phyloP scores from a whole-genome alignment of 2,329 filamentous ascomycete species.

The Escovopsis weberi region DNA sequence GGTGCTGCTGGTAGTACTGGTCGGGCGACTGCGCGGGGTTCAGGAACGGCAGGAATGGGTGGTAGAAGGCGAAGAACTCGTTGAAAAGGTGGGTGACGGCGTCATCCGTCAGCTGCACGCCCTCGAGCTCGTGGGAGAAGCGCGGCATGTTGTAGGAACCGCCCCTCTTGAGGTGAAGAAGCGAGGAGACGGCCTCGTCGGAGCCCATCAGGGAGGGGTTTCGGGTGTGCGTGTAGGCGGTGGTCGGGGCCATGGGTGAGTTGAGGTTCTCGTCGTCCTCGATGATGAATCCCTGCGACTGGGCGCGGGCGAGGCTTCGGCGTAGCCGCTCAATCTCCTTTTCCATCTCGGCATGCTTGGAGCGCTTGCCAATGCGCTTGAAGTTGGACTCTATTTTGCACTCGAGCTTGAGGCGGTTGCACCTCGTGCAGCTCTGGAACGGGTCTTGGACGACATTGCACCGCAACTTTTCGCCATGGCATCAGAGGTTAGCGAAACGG shows the following conservation, averaged over 20 bases:
- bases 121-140: conserved; percentile 47
- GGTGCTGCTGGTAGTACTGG: conserved; percentile 61
- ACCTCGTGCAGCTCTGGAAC: conserved; percentile 63
- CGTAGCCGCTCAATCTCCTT: conserved; percentile 61
- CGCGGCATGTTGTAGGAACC: conserved; percentile 46
- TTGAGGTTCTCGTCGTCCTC: conserved; percentile 44
- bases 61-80: conserved; percentile 63
- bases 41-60: conserved; percentile 65
- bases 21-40: conserved; percentile 53
- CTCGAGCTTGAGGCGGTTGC: conserved; percentile 62
- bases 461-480: conserved; percentile 41
- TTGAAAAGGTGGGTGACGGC: conserved; percentile 51
- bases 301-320: conserved; percentile 44
- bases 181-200: conserved; percentile 52
- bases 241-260: conserved; percentile 38
- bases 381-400: conserved; percentile 73
- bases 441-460: conserved; percentile 76
- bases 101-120: conserved; percentile 49
- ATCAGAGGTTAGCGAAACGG: conserved; percentile 1
- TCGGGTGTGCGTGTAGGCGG: conserved; percentile 44
- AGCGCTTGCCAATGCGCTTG: conserved; percentile 59
- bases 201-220: conserved; percentile 52
- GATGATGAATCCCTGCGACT: conserved; percentile 40
- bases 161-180: conserved; percentile 51
- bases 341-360: conserved; percentile 76